Base-by-base conservation (phyloP, 768 basidiomycete genomes). In the Fistulinella prunicolor region DNA sequence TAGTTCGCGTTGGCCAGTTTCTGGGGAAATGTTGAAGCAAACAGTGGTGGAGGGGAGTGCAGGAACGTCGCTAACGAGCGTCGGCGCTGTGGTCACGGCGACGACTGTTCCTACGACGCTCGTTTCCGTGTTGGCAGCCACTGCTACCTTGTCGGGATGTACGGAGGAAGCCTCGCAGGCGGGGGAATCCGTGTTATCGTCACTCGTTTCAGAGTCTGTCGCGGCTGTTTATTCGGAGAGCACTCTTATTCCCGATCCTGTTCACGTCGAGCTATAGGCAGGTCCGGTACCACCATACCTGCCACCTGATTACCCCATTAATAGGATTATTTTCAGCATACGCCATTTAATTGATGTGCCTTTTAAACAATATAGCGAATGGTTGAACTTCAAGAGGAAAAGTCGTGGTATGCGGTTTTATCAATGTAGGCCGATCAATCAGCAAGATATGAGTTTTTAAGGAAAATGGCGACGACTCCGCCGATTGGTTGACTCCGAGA, bases 201-300 rank as follows among this genome's bases (percentile, higher is more conserved):
- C 42, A 10, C 17, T 38, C 12, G 29, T 36, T 20, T 36, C 49
- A 21, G 55, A 38, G 17, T 30, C 38, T 1, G 12, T 24, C 7
- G 10, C 17, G 10, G n/a, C 20, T 34, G 24, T 22, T 23, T 46
- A 35, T 41, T 10, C 50, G 12, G 53, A 16, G 32, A 44, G 19
- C 24, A 45, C 46, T 8, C 22, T 22, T 5, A 30, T 42, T 13
- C 21, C 37, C 17, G 46, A 56, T 19, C 38, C 46, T 35, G 37
- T 23, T 28, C 60, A 38, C 35, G 39, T 60, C 3, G 59, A 63
- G 29, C 38, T 60, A n/a, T 60, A 60, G 42, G 23, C 16, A 21
- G 28, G 43, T 39, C 35, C n/a, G 2, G 32, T 46, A 46, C 22
- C 19, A 22, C 42, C 19, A 3, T 29, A 26, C 21, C 23, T 44